Evolutionary conservation across 139 green algal genomes (phyloP).

Genomic region (Volvox africanus): DNA sequence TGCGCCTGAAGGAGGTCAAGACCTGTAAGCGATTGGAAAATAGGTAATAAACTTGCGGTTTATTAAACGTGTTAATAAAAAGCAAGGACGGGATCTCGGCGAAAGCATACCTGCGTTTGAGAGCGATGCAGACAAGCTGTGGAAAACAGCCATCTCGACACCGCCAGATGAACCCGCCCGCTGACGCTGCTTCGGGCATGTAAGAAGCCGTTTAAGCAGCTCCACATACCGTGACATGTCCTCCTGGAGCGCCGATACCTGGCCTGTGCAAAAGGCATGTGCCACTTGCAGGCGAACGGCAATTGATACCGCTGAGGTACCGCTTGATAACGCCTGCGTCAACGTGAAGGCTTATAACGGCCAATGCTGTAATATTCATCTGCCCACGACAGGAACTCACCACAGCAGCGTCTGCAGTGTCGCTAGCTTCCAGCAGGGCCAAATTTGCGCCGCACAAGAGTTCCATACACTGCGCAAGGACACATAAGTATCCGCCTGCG

Average conservation of each 20-base stretch:
- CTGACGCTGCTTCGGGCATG: neutral
- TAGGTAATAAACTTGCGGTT: too few relatives aligned
- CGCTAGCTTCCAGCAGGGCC: neutral
- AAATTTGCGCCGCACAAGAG: neutral
- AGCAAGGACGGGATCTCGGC: neutral
- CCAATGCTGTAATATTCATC: too few relatives aligned
- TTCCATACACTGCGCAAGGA: conserved; percentile 9
- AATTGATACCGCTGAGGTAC: neutral
- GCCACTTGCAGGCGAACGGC: neutral
- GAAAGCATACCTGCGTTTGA: conserved; percentile 21
- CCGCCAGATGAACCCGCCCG: neutral
- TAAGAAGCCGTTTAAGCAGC: neutral
- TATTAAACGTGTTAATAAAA: too few relatives aligned
- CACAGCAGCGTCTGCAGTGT: neutral
- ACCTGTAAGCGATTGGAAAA: neutral
- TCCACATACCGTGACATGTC: neutral
- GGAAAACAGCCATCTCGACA: neutral
- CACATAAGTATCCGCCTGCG: neutral
- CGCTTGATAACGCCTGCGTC: neutral
- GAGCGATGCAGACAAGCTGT: conserved; percentile 23
- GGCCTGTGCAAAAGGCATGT: neutral
- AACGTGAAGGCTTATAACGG: neutral
- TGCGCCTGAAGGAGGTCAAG: conserved; percentile 39
- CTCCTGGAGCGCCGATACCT: neutral
- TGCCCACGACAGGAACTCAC: too few relatives aligned